Conservation (phyloP, 192 early-diverging fungal genomes). For the Backusella sp. region DNA sequence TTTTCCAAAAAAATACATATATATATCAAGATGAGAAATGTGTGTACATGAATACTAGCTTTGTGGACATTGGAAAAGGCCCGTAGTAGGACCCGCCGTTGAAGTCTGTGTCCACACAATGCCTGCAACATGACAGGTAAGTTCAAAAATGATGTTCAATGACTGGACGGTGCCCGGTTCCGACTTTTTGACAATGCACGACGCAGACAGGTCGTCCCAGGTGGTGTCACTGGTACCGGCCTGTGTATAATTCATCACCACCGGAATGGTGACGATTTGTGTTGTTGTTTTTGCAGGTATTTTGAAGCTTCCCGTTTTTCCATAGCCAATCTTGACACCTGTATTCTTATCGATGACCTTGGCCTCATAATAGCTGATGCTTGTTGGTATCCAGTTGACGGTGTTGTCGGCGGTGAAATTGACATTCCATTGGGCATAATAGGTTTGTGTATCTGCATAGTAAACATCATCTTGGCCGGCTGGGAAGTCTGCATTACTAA, state of each 20-base stretch:
- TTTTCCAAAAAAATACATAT: no score
- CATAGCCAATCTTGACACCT: constrained; percentile 15
- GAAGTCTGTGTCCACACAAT: constrained; percentile 19
- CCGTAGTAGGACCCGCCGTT: constrained; percentile 4
- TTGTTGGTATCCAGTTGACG: constrained; percentile 32
- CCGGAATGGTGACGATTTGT: constrained; percentile 4
- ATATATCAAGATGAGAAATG: background rate
- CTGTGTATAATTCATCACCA: constrained; percentile 21
- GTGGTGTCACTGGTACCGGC: constrained; percentile 12
- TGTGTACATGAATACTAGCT: background rate
- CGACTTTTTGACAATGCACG: constrained; percentile 12
- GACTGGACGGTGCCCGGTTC: constrained; percentile 13
- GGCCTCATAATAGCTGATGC: constrained; percentile 10
- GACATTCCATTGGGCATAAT: constrained; percentile 24
- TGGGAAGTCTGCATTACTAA: constrained; percentile 9
- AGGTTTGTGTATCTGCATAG: background rate
- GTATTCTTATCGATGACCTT: constrained; percentile 8
- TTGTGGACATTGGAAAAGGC: constrained; percentile 24
- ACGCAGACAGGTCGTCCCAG: constrained; percentile 11
- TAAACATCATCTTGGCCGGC: background rate
- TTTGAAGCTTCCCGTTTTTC: constrained; percentile 6
- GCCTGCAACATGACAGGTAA: constrained; percentile 25
- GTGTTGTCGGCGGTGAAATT: constrained; percentile 23
- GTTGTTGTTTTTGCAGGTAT: constrained; percentile 11
- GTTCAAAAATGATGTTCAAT: constrained; percentile 16